Percentiles rank a stretch among this genome's conserved stretches.
phyloP scores from a whole-genome alignment of 2,329 filamentous ascomycete genomes.

The Penicillium freii region DNA sequence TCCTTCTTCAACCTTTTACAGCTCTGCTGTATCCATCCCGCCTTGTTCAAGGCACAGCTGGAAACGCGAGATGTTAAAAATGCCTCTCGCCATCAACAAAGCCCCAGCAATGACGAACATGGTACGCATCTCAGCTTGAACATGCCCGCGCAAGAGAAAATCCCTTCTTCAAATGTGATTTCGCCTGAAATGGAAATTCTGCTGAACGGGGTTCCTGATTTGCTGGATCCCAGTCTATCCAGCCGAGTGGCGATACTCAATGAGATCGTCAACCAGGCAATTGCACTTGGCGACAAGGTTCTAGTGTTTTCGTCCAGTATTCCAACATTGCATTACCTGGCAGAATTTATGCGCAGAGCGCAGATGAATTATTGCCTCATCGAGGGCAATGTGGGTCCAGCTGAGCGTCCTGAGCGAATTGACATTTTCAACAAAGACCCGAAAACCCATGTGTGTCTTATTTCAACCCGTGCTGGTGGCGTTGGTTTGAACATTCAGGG shows the following conservation, averaged over 20 bases:
- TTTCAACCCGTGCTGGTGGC: slow-evolving; percentile 80
- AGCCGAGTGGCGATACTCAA: slow-evolving; percentile 67
- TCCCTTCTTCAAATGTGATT: not conserved
- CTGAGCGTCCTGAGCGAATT: slow-evolving; percentile 59
- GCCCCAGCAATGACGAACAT: not conserved
- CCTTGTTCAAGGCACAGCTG: slow-evolving; percentile 52
- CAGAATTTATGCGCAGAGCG: slow-evolving; percentile 53
- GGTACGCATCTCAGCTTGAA: no score
- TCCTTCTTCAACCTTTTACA: slow-evolving; percentile 54
- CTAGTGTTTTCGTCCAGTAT: slow-evolving; percentile 78
- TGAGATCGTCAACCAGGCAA: slow-evolving; percentile 66
- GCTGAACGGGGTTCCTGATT: slow-evolving; percentile 31
- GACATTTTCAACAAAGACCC: slow-evolving; percentile 65
- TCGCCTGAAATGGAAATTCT: slow-evolving; percentile 35
- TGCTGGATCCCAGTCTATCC: slow-evolving; percentile 55
- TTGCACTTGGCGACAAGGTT: slow-evolving; percentile 65
- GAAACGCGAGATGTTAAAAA: slow-evolving; percentile 16
- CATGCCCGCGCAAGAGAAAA: slow-evolving; percentile 8
- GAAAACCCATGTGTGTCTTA: slow-evolving; percentile 64
- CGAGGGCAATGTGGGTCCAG: slow-evolving; percentile 62
- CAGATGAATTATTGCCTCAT: slow-evolving; percentile 57
- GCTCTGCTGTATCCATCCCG: slow-evolving; percentile 60
- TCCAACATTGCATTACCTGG: slow-evolving; percentile 67
- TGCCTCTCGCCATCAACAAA: no score
- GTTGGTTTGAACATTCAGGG: slow-evolving; percentile 79